Evolutionary conservation across 2,329 filamentous ascomycete genomes (phyloP).

Genomic region (Fusarium sp.): DNA sequence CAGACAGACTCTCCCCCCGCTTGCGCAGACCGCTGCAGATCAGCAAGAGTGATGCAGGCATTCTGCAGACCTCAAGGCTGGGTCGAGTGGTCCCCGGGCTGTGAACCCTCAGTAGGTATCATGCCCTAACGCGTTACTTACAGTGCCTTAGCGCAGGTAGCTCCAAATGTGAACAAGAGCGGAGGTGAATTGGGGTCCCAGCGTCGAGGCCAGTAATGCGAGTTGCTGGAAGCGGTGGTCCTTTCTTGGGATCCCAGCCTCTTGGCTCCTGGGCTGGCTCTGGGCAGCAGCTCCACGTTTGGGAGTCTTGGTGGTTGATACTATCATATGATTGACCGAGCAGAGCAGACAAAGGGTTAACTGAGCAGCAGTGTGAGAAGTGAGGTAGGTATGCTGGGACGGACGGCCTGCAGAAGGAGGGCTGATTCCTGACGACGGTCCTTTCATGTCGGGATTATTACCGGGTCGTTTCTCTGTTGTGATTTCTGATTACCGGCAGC

Average conservation of each 20-base stretch:
- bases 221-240: conserved; percentile 38
- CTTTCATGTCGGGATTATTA: conserved; percentile 2
- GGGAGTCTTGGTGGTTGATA: neutral
- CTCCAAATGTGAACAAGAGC: conserved; percentile 30
- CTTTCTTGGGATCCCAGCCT: conserved; percentile 2
- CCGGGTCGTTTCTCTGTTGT: conserved; percentile 3
- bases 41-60: conserved; percentile 35
- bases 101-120: conserved; percentile 40
- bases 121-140: conserved; percentile 37
- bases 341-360: conserved; percentile 5
- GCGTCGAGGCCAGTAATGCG: conserved; percentile 31
- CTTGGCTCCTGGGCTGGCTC: conserved; percentile 14
- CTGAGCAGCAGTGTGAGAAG: neutral
- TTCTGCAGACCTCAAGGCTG: conserved; percentile 25
- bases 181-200: conserved; percentile 23
- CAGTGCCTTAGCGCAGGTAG: conserved; percentile 35
- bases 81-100: conserved; percentile 34
- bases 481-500: conserved; percentile 12
- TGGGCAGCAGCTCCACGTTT: conserved; percentile 12
- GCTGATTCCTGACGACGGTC: neutral
- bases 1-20: conserved; percentile 2
- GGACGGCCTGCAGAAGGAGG: neutral
- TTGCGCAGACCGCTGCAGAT: conserved; percentile 41
- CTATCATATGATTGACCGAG: neutral
- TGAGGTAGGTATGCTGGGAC: neutral